phyloP scores from a whole-genome alignment of 2,329 filamentous ascomycete genomes.

The Teratosphaeria pseudoeucalypti region DNA sequence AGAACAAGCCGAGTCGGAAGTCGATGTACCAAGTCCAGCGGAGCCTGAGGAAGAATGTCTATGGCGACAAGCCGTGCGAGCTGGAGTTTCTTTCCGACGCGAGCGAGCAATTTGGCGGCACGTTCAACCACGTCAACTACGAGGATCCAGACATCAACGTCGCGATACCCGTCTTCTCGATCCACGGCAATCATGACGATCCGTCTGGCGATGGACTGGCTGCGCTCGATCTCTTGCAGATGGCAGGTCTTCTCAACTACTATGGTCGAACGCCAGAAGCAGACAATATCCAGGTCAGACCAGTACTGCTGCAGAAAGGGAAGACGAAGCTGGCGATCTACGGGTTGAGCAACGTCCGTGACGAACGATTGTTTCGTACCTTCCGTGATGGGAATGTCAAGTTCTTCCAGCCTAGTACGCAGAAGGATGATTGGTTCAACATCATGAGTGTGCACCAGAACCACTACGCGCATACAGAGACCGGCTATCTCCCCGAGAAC shows the following conservation, averaged over 20 bases:
- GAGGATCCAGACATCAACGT: constrained; percentile 96
- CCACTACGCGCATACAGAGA: constrained; percentile 82
- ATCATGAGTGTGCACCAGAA: constrained; percentile 93
- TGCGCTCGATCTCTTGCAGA: constrained; percentile 80
- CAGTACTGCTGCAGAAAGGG: constrained; percentile 86
- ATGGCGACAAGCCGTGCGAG: constrained; percentile 91
- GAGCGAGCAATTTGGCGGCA: constrained; percentile 68
- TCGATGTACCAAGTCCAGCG: constrained; percentile 97
- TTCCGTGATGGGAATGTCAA: constrained; percentile 89
- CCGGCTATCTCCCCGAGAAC: constrained; percentile 86
- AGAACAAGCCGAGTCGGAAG: constrained; percentile 93
- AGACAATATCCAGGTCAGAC: constrained; percentile 87
- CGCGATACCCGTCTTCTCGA: constrained; percentile 93
- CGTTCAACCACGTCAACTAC: constrained; percentile 93
- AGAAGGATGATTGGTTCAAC: constrained; percentile 90
- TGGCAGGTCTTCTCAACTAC: constrained; percentile 88
- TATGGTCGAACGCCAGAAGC: constrained; percentile 85
- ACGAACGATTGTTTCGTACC: constrained; percentile 87
- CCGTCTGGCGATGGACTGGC: constrained; percentile 92
- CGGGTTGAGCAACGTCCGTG: constrained; percentile 88
- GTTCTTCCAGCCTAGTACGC: constrained; percentile 74
- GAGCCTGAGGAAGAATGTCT: constrained; percentile 81
- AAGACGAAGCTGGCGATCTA: constrained; percentile 86
- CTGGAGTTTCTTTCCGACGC: constrained; percentile 91
- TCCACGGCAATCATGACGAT: constrained; percentile 97